Evolutionary conservation across 768 basidiomycete genomes (phyloP).

Genomic region (Amanita phalloides): DNA sequence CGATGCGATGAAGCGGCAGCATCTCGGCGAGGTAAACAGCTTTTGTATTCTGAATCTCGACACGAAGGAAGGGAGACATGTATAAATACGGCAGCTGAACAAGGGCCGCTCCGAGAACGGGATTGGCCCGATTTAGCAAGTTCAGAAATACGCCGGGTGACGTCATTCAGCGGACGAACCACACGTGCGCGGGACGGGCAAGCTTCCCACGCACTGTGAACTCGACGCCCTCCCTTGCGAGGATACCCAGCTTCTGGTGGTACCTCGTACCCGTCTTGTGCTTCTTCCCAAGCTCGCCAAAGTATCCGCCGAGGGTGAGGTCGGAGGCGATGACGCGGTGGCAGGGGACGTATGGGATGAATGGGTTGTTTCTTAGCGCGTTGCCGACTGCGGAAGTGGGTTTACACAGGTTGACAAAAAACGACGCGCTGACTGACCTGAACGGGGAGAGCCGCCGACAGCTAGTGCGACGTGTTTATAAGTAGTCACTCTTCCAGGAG

Average conservation of each 20-base stretch:
- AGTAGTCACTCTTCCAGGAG: slow-evolving; percentile 40
- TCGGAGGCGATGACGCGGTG: slow-evolving; percentile 60
- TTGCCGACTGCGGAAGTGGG: slow-evolving; percentile 37
- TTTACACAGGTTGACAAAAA: not conserved
- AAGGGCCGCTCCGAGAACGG: not conserved
- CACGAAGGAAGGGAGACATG: too few relatives aligned
- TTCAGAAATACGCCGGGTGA: not conserved
- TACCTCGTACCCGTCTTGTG: slow-evolving; percentile 29
- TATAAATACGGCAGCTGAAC: not conserved
- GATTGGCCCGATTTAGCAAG: not conserved
- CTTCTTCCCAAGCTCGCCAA: slow-evolving; percentile 47
- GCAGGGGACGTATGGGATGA: slow-evolving; percentile 57
- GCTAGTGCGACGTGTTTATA: slow-evolving; percentile 42
- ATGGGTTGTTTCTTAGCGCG: slow-evolving; percentile 56
- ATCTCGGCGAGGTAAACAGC: not conserved
- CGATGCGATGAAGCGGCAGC: not conserved
- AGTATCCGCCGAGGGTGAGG: slow-evolving; percentile 51
- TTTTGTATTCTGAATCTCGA: not conserved
- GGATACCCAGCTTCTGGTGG: slow-evolving; percentile 36
- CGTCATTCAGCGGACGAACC: slow-evolving; percentile 10
- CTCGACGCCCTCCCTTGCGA: slow-evolving; percentile 40
- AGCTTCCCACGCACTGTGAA: slow-evolving; percentile 38
- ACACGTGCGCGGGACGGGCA: slow-evolving; percentile 6
- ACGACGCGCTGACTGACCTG: slow-evolving; percentile 29
- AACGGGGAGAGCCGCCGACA: slow-evolving; percentile 52